Evolutionary conservation across 257 asterid species (phyloP).

Genomic region (Thymus mandschuricus): DNA sequence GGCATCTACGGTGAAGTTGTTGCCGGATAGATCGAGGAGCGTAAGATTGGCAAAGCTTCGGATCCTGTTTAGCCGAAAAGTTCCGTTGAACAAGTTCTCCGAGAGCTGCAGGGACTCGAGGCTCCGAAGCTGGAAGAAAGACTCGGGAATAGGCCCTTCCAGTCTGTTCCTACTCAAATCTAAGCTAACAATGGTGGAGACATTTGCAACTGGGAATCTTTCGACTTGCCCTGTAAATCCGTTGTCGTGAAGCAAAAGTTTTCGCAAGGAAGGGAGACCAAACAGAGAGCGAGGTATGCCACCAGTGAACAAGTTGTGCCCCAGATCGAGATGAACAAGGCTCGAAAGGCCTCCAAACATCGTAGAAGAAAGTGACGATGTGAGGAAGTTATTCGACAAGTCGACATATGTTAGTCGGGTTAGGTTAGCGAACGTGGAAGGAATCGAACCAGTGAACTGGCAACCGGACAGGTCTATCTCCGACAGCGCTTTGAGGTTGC

Average conservation of each 20-base stretch:
- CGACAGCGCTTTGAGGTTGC: constrained; percentile 37
- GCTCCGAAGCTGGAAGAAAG: background rate
- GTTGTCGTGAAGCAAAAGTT: constrained; percentile 44
- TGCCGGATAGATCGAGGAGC: background rate
- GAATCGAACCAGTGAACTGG: constrained; percentile 51
- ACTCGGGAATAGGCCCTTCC: constrained; percentile 40
- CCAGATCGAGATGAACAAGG: constrained; percentile 38
- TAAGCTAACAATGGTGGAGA: constrained; percentile 25
- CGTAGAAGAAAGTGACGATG: constrained; percentile 33
- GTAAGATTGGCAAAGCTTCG: background rate
- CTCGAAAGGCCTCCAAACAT: constrained; percentile 42
- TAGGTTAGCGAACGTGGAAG: constrained; percentile 38
- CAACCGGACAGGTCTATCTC: constrained; percentile 39
- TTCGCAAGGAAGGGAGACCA: constrained; percentile 41
- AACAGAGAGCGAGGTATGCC: constrained; percentile 45
- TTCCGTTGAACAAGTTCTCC: constrained; percentile 44
- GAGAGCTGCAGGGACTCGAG: constrained; percentile 41
- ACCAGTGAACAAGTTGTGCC: constrained; percentile 43
- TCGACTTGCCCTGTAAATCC: constrained; percentile 43
- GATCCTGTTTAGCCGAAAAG: background rate
- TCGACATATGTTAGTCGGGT: constrained; percentile 34
- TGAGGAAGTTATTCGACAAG: constrained; percentile 43
- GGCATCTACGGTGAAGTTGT: background rate
- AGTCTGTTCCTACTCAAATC: constrained; percentile 48
- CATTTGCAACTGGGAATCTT: constrained; percentile 21